These are phyloP conservation scores for Porogramme epimiltina DNA, from an alignment of 1,284 basidiomycete genomes.

Conservation along the genomic window DNA sequence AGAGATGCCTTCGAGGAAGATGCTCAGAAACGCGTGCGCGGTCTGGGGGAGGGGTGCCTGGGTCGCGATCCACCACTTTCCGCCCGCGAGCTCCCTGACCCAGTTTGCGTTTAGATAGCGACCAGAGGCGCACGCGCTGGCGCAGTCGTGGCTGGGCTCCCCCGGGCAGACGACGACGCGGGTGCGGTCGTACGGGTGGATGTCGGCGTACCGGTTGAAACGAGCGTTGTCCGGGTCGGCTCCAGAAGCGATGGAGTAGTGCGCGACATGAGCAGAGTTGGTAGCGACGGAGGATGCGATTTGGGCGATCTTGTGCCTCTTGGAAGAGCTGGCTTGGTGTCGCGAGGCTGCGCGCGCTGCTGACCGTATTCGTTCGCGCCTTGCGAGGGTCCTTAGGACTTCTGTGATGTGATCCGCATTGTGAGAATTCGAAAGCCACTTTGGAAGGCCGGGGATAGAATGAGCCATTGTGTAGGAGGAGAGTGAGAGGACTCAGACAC, in stretches of 20 bases:
- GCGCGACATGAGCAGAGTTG: conserved; percentile 31
- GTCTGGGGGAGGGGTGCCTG: conserved; percentile 78
- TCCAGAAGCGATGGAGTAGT: conserved; percentile 62
- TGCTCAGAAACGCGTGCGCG: conserved; percentile 71
- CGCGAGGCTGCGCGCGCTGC: conserved; percentile 38
- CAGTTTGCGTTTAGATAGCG: conserved; percentile 85
- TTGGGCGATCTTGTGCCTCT: conserved; percentile 24
- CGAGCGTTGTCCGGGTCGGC: conserved; percentile 42
- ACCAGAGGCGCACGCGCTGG: conserved; percentile 18
- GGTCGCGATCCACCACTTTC: conserved; percentile 81
- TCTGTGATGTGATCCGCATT: conserved; percentile 35
- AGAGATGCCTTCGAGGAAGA: conserved; percentile 55
- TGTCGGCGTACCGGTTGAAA: conserved; percentile 72
- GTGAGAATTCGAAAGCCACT: conserved; percentile 35
- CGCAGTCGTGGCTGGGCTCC: conserved; percentile 22
- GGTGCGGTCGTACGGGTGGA: conserved; percentile 80
- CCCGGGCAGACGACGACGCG: conserved; percentile 52
- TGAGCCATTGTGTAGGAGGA: conserved; percentile 3
- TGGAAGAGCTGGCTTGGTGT: conserved; percentile 29
- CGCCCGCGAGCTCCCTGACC: conserved; percentile 71
- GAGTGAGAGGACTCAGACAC: background rate
- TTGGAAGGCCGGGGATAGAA: conserved; percentile 11
- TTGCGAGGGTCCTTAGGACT: conserved; percentile 39
- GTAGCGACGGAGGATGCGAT: conserved; percentile 21
- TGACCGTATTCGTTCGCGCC: conserved; percentile 43